Conservation (phyloP, 331 rosid genomes). For the Erythrophleum ivorense region DNA sequence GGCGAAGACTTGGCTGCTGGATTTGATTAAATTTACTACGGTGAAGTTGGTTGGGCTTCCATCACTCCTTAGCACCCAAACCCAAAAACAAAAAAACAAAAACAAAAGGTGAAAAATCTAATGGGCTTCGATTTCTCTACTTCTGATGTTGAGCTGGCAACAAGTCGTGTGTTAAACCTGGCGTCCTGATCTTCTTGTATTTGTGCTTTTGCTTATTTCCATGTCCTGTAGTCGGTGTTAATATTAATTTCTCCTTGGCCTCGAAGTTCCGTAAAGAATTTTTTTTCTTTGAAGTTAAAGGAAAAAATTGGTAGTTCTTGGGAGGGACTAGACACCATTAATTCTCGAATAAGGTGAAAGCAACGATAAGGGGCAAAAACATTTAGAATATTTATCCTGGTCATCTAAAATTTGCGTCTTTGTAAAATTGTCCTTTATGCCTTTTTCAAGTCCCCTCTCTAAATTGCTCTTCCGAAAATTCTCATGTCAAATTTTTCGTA, state of each 20-base stretch:
- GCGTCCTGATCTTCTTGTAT: not conserved
- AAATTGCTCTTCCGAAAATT: not conserved
- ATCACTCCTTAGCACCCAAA: not conserved
- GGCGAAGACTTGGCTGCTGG: not conserved
- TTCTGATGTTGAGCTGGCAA: not conserved
- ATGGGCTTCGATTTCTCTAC: not conserved
- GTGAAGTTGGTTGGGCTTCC: slow-evolving; percentile 24
- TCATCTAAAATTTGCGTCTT: too few species aligned
- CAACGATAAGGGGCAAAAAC: too few species aligned
- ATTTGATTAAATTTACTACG: not conserved
- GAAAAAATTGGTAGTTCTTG: not conserved
- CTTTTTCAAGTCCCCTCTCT: too few species aligned
- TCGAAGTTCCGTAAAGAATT: not conserved
- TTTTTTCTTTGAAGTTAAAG: too few species aligned
- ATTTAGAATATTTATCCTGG: too few species aligned
- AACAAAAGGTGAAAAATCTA: not conserved
- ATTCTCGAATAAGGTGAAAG: too few species aligned
- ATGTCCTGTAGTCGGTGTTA: not conserved
- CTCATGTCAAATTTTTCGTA: not conserved
- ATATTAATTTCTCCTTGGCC: not conserved
- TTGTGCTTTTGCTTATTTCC: slow-evolving; percentile 9
- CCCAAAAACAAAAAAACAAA: too few species aligned
- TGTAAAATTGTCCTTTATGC: too few species aligned
- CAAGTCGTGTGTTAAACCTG: not conserved
- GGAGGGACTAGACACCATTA: not conserved